Evolutionary conservation across 2,329 filamentous ascomycete genomes (phyloP).

Genomic region (Colletotrichum spaethianum): DNA sequence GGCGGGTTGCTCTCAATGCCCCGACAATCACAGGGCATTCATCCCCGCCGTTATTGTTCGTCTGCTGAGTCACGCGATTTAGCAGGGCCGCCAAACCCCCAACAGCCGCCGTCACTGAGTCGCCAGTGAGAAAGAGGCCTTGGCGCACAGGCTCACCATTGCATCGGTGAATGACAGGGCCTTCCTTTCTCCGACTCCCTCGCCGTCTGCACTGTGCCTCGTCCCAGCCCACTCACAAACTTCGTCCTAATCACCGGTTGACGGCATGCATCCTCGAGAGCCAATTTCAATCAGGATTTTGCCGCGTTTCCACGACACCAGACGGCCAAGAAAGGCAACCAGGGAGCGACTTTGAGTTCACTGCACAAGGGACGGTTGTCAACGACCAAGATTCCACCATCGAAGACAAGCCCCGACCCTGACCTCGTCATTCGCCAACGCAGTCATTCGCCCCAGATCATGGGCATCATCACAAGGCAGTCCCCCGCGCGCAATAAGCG

Average conservation of each 20-base stretch:
- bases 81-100: neutral
- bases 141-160: conserved; percentile 18
- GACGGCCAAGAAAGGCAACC: conserved; percentile 15
- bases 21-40: conserved; percentile 15
- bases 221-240: conserved; percentile 16
- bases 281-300: neutral
- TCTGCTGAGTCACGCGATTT: neutral
- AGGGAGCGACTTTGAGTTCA: neutral
- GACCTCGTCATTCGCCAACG: conserved; percentile 11
- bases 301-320: neutral
- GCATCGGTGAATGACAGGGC: neutral
- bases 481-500: neutral
- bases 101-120: neutral
- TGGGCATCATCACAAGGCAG: neutral
- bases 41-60: neutral
- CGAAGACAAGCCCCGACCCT: conserved; percentile 3
- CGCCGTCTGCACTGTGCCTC: conserved; percentile 20
- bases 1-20: conserved; percentile 25
- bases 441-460: neutral
- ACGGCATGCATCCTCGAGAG: neutral
- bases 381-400: conserved; percentile 10
- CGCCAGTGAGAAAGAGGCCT: neutral
- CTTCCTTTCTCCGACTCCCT: neutral
- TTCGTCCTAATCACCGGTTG: conserved; percentile 24
- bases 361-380: neutral